phyloP scores from a whole-genome alignment of 164 flowering plant species.

The Echeveria elegans region DNA sequence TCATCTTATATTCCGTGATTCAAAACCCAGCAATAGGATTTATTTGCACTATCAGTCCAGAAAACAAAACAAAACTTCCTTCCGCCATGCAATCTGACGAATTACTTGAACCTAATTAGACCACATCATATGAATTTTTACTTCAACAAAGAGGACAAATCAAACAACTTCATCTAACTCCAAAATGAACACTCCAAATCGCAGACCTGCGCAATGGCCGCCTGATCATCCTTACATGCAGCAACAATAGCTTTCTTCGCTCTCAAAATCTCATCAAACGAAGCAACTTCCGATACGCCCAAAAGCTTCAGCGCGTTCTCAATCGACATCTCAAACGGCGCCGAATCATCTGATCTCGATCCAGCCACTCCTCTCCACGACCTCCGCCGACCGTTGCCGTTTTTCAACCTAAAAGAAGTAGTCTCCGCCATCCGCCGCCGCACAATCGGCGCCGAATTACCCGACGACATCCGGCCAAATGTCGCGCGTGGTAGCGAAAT shows the following conservation, averaged over 20 bases:
- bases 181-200: background rate
- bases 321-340: slow-evolving; percentile 77
- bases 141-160: no score
- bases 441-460: background rate
- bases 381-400: background rate
- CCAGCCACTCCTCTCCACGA: slow-evolving; percentile 14
- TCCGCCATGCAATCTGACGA: no score
- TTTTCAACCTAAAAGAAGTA: background rate
- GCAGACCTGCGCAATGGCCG: slow-evolving; percentile 56
- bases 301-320: slow-evolving; percentile 83
- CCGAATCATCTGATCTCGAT: slow-evolving; percentile 42
- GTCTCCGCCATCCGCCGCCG: background rate
- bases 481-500: slow-evolving; percentile 15
- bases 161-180: no score
- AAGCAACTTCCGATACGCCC: slow-evolving; percentile 71
- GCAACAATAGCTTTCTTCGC: slow-evolving; percentile 74
- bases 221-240: slow-evolving; percentile 61
- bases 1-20: no score
- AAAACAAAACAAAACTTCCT: no score
- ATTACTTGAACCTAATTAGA: no score
- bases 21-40: no score
- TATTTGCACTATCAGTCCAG: no score
- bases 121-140: no score
- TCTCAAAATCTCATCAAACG: slow-evolving; percentile 79
- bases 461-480: background rate